Evolutionary conservation across 345 rosid species (phyloP), one percentile per base, ranked within the genome.

Genomic region (Physaria fendleri): DNA sequence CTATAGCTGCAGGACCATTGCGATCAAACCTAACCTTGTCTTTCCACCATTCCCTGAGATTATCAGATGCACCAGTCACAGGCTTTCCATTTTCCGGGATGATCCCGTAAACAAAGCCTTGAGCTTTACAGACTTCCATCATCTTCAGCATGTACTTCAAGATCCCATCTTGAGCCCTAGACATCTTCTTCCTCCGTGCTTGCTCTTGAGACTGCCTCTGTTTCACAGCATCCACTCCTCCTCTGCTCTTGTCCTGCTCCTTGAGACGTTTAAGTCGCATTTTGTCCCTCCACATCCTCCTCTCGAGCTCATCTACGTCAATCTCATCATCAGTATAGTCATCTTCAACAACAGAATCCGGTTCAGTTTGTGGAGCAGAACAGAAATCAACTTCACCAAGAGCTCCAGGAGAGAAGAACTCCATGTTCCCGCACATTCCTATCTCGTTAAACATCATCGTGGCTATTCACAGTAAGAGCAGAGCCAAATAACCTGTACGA

Each of bases 11-110:
- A 0, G 97, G 99, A 22, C 99, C 99, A 45, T 93, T 93, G 72
- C 82, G 92, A 73, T 93, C 99, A 15, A 90, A 93, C 78, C 85
- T 85, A 22, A 93, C 99, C 74, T 87, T 90, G 71, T 93, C 99
- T 69, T 93, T 93, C 99, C 99, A 93, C 99, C 99, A 93, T 73
- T 94, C 97, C 69, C 99, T 57, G 18, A 90, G 76, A 44, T 93
- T 93, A 56, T 93, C 99, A 2, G 99, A 93, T 0, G 99, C 76
- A 33, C 99, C 99, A 41, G 96, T 82, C 1, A 93, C 96, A 2
- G 97, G 85, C 55, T 93, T 93, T 4, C 99, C 99, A 66, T 87
- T 93, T 62, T 93, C 97, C 0, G 99, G 99, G 51, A 93, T 93
- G 30, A 93, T 93, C 21, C 99, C 98, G 6, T 92, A 92, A 7